phyloP scores from a whole-genome alignment of 148 eudicot species.

The Camellia sinensis region DNA sequence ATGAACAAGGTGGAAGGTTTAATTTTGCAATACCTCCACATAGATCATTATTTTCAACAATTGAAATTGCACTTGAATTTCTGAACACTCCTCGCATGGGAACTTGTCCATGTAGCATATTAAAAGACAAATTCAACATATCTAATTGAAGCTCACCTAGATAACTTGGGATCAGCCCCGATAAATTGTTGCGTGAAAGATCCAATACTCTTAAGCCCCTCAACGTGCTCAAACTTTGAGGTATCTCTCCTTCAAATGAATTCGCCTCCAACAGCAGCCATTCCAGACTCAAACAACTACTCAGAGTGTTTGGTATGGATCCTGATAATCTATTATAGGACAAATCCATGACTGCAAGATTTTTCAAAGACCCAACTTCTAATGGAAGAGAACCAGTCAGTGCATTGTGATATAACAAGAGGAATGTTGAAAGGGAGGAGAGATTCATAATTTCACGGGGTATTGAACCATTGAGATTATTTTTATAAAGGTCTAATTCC shows the following conservation, averaged over 20 bases:
- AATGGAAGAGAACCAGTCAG: constrained; percentile 11
- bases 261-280: neutral
- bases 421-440: neutral
- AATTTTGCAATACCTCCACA: constrained; percentile 13
- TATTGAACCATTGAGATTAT: constrained; percentile 22
- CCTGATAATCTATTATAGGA: constrained; percentile 3
- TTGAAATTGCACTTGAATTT: constrained; percentile 3
- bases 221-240: neutral
- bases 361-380: constrained; percentile 10
- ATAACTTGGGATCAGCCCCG: constrained; percentile 5
- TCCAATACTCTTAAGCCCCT: neutral
- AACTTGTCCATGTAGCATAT: neutral
- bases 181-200: constrained; percentile 1
- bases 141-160: neutral
- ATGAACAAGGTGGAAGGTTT: neutral
- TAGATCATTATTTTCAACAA: neutral
- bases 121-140: constrained; percentile 5
- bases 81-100: constrained; percentile 1
- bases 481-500: constrained; percentile 15
- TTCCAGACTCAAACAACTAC: neutral
- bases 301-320: neutral
- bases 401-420: constrained; percentile 4
- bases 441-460: constrained; percentile 10
- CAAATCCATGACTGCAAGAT: neutral
- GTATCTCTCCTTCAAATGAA: constrained; percentile 8